A percentile compares a stretch with the other conserved stretches of the same genome.
Evolutionary conservation across 208 protist genomes (phyloP).

Genomic region (Angomonas desouzai): DNA sequence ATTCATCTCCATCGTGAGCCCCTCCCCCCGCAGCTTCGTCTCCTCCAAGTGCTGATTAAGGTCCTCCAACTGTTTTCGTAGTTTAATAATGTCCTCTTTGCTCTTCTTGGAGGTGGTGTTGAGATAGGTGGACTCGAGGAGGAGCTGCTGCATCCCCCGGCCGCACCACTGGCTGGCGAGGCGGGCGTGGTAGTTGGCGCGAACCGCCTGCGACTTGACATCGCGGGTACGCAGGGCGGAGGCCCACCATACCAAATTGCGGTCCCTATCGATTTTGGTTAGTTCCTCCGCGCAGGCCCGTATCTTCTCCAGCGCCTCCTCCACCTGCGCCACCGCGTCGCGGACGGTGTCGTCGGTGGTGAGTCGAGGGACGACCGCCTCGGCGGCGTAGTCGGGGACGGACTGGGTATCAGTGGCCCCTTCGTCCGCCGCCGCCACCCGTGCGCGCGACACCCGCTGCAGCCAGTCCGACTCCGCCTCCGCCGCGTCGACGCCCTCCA

Average conservation of each 20-base stretch:
- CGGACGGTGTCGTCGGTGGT: conserved; percentile 19
- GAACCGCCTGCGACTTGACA: conserved; percentile 59
- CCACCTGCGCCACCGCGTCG: conserved; percentile 23
- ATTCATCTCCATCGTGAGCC: conserved; percentile 20
- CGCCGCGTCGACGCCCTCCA: conserved; percentile 6
- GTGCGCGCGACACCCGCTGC: conserved; percentile 37
- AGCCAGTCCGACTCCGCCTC: conserved; percentile 24
- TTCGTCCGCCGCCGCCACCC: conserved; percentile 68
- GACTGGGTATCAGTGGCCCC: conserved; percentile 54
- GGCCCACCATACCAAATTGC: conserved; percentile 50
- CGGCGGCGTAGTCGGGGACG: conserved; percentile 67
- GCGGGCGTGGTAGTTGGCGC: conserved; percentile 69
- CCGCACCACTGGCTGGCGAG: conserved; percentile 36
- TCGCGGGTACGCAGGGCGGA: conserved; percentile 65
- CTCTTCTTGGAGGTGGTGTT: conserved; percentile 44
- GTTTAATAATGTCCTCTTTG: conserved; percentile 43
- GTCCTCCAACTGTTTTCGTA: conserved; percentile 44
- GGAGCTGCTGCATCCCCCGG: conserved; percentile 53
- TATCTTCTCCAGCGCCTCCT: conserved; percentile 32
- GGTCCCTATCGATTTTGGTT: conserved; percentile 21
- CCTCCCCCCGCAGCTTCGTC: conserved; percentile 17
- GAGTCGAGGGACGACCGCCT: conserved; percentile 34
- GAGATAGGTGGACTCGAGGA: conserved; percentile 45
- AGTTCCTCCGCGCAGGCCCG: conserved; percentile 22
- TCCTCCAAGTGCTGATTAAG: conserved; percentile 30